Percentiles rank a stretch among this genome's conserved stretches.
Conservation (phyloP, 2,329 filamentous ascomycete genomes). For the Penicillium brasilianum region DNA sequence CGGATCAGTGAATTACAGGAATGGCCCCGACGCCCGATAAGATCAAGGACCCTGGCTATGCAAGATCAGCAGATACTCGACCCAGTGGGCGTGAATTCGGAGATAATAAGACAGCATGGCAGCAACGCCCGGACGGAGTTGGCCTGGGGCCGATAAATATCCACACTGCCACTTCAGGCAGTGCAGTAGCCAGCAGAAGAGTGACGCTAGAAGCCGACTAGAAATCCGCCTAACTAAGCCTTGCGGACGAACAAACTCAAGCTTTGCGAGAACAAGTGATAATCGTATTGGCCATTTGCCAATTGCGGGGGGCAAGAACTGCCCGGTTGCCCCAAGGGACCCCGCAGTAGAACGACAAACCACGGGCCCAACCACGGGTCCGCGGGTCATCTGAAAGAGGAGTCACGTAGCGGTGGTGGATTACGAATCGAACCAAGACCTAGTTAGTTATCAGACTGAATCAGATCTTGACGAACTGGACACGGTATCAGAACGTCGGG, state of each 20-base stretch:
- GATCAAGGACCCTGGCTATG: background rate
- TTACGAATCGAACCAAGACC: background rate
- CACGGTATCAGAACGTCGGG: background rate
- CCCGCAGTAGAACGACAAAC: background rate
- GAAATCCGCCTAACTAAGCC: conserved; percentile 16
- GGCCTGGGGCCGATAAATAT: background rate
- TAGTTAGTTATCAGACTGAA: background rate
- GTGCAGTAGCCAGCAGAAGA: background rate
- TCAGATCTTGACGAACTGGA: background rate
- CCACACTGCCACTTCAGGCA: background rate
- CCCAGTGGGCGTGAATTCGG: background rate
- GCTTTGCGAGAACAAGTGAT: background rate
- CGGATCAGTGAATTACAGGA: background rate
- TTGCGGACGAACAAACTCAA: conserved; percentile 9
- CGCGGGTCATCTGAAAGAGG: background rate
- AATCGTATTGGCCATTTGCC: background rate
- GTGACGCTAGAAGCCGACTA: conserved; percentile 1
- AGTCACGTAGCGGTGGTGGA: background rate
- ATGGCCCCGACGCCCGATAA: background rate
- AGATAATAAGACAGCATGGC: background rate
- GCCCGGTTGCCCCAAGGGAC: background rate
- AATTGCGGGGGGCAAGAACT: background rate
- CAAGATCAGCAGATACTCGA: background rate
- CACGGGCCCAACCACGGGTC: background rate
- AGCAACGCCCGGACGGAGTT: background rate